These are phyloP conservation scores for Microcyclosporella mali DNA, from an alignment of 2,329 filamentous ascomycete genomes.

Conservation along the genomic window DNA sequence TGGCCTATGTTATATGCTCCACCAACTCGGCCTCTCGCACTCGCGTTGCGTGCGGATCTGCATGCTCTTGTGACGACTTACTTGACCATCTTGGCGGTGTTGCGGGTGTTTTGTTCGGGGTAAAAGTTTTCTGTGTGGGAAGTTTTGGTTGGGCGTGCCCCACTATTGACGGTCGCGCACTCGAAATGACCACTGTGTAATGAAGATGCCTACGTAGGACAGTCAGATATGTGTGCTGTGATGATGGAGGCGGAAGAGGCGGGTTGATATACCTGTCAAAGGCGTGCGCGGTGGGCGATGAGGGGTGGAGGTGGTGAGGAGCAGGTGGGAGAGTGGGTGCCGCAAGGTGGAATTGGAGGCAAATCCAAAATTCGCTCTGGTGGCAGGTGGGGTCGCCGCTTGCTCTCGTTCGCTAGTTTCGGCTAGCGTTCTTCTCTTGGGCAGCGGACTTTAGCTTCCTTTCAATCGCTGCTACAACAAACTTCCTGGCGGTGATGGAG, in stretches of 20 bases:
- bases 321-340: conserved; percentile 1
- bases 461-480: too few species aligned
- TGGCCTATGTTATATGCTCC: too few species aligned
- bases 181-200: background rate
- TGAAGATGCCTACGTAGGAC: background rate
- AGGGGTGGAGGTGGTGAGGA: conserved; percentile 1
- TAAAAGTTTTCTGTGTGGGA: background rate
- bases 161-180: conserved; percentile 1
- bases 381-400: background rate
- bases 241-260: conserved; percentile 4
- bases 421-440: too few species aligned
- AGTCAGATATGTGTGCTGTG: too few species aligned
- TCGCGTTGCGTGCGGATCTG: too few species aligned
- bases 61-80: conserved; percentile 39
- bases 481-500: too few species aligned
- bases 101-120: conserved; percentile 6
- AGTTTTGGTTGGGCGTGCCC: conserved; percentile 1
- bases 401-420: too few species aligned
- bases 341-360: background rate
- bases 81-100: conserved; percentile 98
- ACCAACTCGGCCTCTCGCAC: background rate
- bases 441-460: too few species aligned
- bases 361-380: background rate
- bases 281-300: conserved; percentile 8
- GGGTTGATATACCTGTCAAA: conserved; percentile 19